Conservation (phyloP, 768 basidiomycete genomes). For the Tricholoma hemisulphureum region DNA sequence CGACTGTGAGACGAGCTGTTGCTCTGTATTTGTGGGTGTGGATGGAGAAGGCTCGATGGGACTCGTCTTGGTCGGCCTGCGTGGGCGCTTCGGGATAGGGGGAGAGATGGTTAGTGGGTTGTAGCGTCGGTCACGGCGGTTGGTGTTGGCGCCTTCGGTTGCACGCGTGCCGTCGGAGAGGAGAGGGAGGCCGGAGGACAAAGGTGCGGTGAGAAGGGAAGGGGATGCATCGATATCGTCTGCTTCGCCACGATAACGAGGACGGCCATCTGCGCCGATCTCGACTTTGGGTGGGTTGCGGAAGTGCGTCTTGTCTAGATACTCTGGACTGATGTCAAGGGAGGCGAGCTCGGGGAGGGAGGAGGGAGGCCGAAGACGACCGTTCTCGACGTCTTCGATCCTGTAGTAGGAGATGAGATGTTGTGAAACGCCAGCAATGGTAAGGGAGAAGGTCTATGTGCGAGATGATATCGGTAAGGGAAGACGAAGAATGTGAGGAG, state of each 20-base stretch:
- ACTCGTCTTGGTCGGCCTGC: constrained; percentile 13
- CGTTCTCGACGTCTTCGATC: constrained; percentile 85
- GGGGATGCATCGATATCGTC: constrained; percentile 61
- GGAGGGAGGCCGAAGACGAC: constrained; percentile 84
- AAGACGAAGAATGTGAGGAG: not conserved
- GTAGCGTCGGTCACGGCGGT: constrained; percentile 15
- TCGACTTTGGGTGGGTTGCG: constrained; percentile 89
- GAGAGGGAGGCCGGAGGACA: constrained; percentile 48
- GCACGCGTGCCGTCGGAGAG: constrained; percentile 43
- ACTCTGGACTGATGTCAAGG: constrained; percentile 83
- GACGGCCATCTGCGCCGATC: constrained; percentile 76
- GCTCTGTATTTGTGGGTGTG: not conserved
- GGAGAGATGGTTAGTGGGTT: constrained; percentile 13
- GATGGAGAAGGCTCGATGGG: constrained; percentile 2
- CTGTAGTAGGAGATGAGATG: constrained; percentile 96
- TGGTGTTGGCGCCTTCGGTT: constrained; percentile 26
- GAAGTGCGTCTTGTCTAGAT: constrained; percentile 89
- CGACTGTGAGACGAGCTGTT: not conserved
- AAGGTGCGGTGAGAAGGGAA: constrained; percentile 37
- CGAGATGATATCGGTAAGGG: not conserved
- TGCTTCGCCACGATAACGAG: constrained; percentile 80
- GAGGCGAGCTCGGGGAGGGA: constrained; percentile 84
- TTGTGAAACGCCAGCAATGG: constrained; percentile 80
- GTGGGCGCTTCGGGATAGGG: constrained; percentile 10
- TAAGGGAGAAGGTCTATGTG: constrained; percentile 84